A percentile compares a stretch with the other conserved stretches of the same genome.
Evolutionary conservation across 2,329 filamentous ascomycete genomes (phyloP).

Genomic region (Penicillium paneum): DNA sequence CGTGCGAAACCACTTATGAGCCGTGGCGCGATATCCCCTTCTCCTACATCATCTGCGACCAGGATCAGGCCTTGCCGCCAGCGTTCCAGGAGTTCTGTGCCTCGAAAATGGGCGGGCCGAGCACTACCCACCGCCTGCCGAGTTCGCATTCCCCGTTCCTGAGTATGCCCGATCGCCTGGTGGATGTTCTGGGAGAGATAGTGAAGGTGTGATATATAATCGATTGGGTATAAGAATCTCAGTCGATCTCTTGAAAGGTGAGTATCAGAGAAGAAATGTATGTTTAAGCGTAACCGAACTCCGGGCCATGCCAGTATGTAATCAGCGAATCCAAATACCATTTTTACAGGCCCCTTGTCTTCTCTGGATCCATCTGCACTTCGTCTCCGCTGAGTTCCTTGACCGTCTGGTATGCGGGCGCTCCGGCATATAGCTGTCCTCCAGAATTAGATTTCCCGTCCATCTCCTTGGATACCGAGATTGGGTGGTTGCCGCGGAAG

Average conservation of each 20-base stretch:
- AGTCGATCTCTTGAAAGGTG: background rate
- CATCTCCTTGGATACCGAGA: conserved; percentile 63
- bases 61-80: conserved; percentile 35
- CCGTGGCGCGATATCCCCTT: conserved; percentile 37
- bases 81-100: conserved; percentile 33
- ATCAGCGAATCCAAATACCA: conserved; percentile 12
- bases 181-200: conserved; percentile 28
- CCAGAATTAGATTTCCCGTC: conserved; percentile 50
- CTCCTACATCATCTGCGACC: conserved; percentile 37
- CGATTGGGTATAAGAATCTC: conserved; percentile 1
- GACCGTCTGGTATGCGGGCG: conserved; percentile 65
- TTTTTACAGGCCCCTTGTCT: conserved; percentile 45
- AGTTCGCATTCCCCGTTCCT: conserved; percentile 44
- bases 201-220: conserved; percentile 15
- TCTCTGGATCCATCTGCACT: conserved; percentile 48
- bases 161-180: conserved; percentile 36
- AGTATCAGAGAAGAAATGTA: conserved; percentile 3
- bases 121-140: conserved; percentile 33
- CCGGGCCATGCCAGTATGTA: conserved; percentile 26
- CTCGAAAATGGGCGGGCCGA: conserved; percentile 22
- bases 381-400: conserved; percentile 68
- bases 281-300: conserved; percentile 18
- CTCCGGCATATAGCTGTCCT: conserved; percentile 76
- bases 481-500: conserved; percentile 89
- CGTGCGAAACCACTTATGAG: conserved; percentile 25